Conservation (phyloP, 495 filamentous ascomycete genomes). For the Neurospora sp. region DNA sequence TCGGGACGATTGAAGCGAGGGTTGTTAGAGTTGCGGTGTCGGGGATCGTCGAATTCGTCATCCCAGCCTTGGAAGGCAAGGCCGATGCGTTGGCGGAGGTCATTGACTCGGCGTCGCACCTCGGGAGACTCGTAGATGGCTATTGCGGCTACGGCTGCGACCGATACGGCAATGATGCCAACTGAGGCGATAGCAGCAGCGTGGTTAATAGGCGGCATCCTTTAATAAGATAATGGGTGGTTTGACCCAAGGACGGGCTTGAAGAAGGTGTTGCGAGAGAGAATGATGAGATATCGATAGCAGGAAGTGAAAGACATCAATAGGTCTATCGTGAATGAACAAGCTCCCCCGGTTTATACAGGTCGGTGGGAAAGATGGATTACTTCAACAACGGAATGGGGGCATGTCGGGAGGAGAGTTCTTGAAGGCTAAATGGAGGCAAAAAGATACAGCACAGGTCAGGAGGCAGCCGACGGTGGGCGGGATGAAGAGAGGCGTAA, state of each 20-base stretch:
- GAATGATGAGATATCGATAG: neutral
- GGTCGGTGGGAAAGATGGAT: neutral
- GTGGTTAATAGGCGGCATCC: slow-evolving; percentile 40
- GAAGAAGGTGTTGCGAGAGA: neutral
- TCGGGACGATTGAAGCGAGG: slow-evolving; percentile 48
- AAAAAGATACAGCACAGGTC: neutral
- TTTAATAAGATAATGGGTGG: neutral
- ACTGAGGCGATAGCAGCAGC: slow-evolving; percentile 44
- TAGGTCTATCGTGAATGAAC: neutral
- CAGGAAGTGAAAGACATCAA: neutral
- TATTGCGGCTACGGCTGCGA: slow-evolving; percentile 71
- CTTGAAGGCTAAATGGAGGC: neutral
- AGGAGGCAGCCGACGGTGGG: neutral
- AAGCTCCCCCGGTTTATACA: neutral
- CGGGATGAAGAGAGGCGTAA: neutral
- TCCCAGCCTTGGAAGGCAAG: slow-evolving; percentile 67
- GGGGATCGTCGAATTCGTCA: slow-evolving; percentile 50
- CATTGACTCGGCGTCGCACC: slow-evolving; percentile 64
- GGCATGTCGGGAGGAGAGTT: neutral
- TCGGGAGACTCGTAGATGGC: slow-evolving; percentile 80
- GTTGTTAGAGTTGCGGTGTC: slow-evolving; percentile 28
- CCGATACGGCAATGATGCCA: slow-evolving; percentile 64
- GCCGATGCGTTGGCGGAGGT: slow-evolving; percentile 68
- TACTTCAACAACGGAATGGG: neutral
- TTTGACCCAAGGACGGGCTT: neutral